These are phyloP conservation scores for Catharanthus roseus DNA, from an alignment of 257 asterid genomes.

Conservation along the genomic window DNA sequence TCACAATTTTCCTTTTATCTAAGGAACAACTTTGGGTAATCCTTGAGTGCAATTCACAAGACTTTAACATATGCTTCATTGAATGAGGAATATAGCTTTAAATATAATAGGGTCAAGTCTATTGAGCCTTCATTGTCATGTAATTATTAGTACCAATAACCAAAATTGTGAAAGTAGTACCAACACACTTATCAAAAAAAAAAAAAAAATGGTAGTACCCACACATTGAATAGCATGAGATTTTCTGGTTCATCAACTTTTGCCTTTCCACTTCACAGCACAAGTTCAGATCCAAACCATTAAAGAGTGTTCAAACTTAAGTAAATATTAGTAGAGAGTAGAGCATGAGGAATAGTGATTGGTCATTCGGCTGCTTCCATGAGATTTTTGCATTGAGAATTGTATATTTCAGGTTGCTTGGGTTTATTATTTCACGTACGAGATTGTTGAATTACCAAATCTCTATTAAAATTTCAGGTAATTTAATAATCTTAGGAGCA, in stretches of 20 bases:
- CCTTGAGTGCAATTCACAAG: neutral
- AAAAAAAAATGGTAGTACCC: no score
- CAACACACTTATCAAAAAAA: no score
- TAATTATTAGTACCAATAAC: neutral
- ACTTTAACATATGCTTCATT: neutral
- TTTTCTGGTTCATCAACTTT: constrained; percentile 3
- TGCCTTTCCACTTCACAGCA: neutral
- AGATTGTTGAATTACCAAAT: no score
- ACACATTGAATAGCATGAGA: neutral
- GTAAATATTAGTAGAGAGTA: neutral
- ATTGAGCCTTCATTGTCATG: neutral
- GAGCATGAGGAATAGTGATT: neutral
- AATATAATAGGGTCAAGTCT: neutral
- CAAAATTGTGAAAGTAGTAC: constrained; percentile 6
- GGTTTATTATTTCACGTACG: no score
- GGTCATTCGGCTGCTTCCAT: neutral
- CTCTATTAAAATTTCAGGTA: no score
- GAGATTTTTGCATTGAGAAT: neutral
- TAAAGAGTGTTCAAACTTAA: neutral
- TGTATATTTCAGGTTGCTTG: neutral
- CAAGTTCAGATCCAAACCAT: neutral
- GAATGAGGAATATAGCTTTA: neutral
- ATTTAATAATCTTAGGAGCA: no score
- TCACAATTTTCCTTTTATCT: neutral
- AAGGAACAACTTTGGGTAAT: neutral